Evolutionary conservation across 1,139 yeast genomes (phyloP).

Genomic region (Suhomyces chickasaworum): DNA sequence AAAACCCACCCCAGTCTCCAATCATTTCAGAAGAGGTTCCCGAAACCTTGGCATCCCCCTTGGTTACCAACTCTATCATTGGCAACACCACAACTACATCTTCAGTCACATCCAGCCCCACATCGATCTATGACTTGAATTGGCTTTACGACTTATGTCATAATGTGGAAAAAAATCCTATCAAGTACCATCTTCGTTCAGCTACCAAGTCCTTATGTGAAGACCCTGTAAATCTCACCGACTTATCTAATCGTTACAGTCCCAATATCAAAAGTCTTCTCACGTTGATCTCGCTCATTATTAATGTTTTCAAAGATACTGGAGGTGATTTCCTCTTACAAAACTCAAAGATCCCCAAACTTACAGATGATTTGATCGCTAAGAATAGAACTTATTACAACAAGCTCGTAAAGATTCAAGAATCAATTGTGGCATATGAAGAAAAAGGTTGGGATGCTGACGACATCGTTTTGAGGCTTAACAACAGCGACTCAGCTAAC

Average conservation of each 20-base stretch:
- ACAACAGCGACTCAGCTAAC: slow-evolving; percentile 17
- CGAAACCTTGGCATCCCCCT: slow-evolving; percentile 6
- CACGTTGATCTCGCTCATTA: slow-evolving; percentile 31
- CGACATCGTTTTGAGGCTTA: slow-evolving; percentile 43
- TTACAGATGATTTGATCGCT: slow-evolving; percentile 28
- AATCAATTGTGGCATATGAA: slow-evolving; percentile 34
- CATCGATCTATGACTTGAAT: slow-evolving; percentile 27
- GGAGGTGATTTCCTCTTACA: slow-evolving; percentile 42
- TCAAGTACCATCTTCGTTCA: slow-evolving; percentile 52
- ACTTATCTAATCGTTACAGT: slow-evolving; percentile 32
- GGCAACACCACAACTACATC: background rate
- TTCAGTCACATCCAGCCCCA: background rate
- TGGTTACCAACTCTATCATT: too few relatives aligned
- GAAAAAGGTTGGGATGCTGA: slow-evolving; percentile 43
- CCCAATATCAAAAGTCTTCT: slow-evolving; percentile 30
- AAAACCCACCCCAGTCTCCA: background rate
- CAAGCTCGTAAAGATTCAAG: slow-evolving; percentile 26
- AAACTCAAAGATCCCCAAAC: slow-evolving; percentile 48
- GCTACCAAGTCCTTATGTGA: slow-evolving; percentile 39
- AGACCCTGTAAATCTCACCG: slow-evolving; percentile 40
- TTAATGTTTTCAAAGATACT: slow-evolving; percentile 36
- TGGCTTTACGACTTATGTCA: slow-evolving; percentile 47
- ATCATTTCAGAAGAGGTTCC: background rate
- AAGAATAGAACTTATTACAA: slow-evolving; percentile 27
- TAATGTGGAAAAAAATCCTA: slow-evolving; percentile 51